These are phyloP conservation scores for Coemansia reversa DNA, from an alignment of 192 early-diverging fungal species.

Conservation along the genomic window DNA sequence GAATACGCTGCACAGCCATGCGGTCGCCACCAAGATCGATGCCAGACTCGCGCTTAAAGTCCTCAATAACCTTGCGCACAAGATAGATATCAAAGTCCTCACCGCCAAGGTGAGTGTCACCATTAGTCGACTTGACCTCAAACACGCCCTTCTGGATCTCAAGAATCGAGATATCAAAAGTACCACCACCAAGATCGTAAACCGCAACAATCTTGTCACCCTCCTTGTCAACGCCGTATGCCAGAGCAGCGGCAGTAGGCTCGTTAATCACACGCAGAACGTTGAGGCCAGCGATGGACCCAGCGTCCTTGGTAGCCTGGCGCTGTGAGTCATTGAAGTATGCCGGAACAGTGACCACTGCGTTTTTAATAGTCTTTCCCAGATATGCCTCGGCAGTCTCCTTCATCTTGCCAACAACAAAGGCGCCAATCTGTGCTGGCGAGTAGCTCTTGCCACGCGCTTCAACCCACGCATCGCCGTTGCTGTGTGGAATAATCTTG, in stretches of 20 bases:
- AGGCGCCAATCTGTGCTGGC: constrained; percentile 94
- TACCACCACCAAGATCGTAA: constrained; percentile 97
- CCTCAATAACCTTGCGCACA: constrained; percentile 74
- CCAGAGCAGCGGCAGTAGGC: constrained; percentile 95
- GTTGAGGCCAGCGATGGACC: constrained; percentile 88
- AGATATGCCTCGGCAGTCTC: constrained; percentile 86
- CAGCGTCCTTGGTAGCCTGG: constrained; percentile 97
- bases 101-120: constrained; percentile 85
- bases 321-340: constrained; percentile 99
- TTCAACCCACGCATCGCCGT: constrained; percentile 99
- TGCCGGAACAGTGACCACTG: constrained; percentile 96
- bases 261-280: constrained; percentile 98
- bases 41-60: constrained; percentile 91
- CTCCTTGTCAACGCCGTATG: constrained; percentile 97
- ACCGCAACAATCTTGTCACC: constrained; percentile 90
- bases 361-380: constrained; percentile 81
- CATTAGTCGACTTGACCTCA: constrained; percentile 98
- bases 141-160: constrained; percentile 98
- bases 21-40: constrained; percentile 84
- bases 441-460: constrained; percentile 93
- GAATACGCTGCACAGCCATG: constrained; percentile 96
- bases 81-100: constrained; percentile 75
- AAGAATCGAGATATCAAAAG: constrained; percentile 99
- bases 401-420: constrained; percentile 99
- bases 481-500: constrained; percentile 92